Base-by-base conservation (phyloP, 2,329 filamentous ascomycete genomes). In the Stachybotrys elegans region DNA sequence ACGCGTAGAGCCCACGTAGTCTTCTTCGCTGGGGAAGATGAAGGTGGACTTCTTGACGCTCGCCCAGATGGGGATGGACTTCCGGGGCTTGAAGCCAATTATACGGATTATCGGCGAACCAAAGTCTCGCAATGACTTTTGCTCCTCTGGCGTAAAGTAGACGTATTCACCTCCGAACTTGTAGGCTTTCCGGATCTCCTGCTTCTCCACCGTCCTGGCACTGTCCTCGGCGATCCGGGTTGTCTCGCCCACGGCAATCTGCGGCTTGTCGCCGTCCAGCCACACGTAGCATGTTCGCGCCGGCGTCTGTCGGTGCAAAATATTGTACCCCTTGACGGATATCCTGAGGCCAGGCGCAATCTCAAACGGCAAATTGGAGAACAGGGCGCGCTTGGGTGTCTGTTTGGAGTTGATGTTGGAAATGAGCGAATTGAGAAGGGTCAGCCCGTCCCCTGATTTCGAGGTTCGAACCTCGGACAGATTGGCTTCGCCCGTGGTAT, bases 151-250 rank as follows among this genome's bases (percentile, higher is more conserved):
- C 0, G 83, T 83, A 61, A 98, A 98, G 40, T 85, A 78, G 38
- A 98, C 81, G 39, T 89, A 89, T 52, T 95, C 88, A 31, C 89
- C 91, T 12, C 92, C 93, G 58, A 97, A 97, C 56, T 93, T 96
- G 72, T 93, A 98, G 0, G 92, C 93, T 64, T 93, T 96, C 47
- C 86, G 86, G 17, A 94, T 79, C 56, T 97, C 90, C 4, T 69
- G 69, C 54, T 91, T 91, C 50, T 94, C 84, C 1, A 97, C 81
- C 0, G 81, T 80, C 29, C 83, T 77, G 3, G 84, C 79, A 16
- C 83, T 90, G 53, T 94, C 88, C 48, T 89, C 86, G 4, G 88
- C 84, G 44, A 91, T 76, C 45, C 83, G 80, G 2, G 81, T 83
- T 1, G 88, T 93, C 54, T 85, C 79, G 2, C 86, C 82, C 12